These are phyloP conservation scores for Kalanchoe fedtschenkoi DNA, from an alignment of 164 flowering plant species.

Conservation along the genomic window DNA sequence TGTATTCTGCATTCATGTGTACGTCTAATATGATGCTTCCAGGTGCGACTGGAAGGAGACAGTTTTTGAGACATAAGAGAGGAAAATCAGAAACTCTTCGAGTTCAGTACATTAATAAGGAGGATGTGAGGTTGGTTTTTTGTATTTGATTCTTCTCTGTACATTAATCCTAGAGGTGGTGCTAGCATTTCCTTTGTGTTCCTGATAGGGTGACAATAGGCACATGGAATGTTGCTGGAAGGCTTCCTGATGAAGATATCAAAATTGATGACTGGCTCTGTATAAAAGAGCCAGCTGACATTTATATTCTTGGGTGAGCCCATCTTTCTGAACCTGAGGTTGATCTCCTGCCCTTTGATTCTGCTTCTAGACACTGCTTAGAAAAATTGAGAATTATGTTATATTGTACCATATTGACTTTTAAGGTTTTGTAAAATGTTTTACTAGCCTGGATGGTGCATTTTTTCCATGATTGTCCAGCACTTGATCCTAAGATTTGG, in stretches of 20 bases:
- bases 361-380: too few species aligned
- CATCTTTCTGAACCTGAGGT: constrained; percentile 6
- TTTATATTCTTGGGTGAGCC: constrained; percentile 79
- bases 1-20: background rate
- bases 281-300: constrained; percentile 63
- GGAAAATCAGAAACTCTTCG: constrained; percentile 86
- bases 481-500: too few species aligned
- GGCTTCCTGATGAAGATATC: constrained; percentile 53
- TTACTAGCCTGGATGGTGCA: too few species aligned
- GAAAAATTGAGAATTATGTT: too few species aligned
- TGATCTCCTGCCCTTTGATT: constrained; percentile 27
- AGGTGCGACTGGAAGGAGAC: constrained; percentile 31
- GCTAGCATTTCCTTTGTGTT: constrained; percentile 6
- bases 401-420: too few species aligned
- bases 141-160: background rate
- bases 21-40: constrained; percentile 9
- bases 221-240: constrained; percentile 98
- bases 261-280: constrained; percentile 87
- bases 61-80: constrained; percentile 46
- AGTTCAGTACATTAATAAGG: constrained; percentile 66
- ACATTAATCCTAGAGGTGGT: background rate
- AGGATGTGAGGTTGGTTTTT: constrained; percentile 71
- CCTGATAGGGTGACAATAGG: constrained; percentile 57
- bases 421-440: too few species aligned
- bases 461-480: too few species aligned